Conservation (phyloP, 352 stramenopile genomes). For the Pythium insidiosum region DNA sequence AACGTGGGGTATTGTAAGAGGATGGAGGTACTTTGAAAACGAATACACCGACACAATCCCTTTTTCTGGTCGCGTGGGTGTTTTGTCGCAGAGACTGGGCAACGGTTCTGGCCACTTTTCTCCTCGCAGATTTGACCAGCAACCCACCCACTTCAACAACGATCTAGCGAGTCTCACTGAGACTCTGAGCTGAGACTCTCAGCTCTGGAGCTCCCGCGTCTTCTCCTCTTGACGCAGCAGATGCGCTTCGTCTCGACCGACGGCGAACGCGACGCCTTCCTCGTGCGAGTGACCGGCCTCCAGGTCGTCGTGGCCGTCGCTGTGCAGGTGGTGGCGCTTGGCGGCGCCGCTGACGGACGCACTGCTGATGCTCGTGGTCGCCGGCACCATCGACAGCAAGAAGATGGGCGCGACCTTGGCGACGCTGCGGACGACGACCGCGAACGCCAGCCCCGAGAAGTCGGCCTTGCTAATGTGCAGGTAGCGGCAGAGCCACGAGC, state of each 20-base stretch:
- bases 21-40: too few relatives aligned
- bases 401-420: constrained; percentile 64
- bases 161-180: constrained; percentile 4
- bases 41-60: too few relatives aligned
- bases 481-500: constrained; percentile 71
- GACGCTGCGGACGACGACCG: constrained; percentile 45
- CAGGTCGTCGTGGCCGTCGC: constrained; percentile 16
- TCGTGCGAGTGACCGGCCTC: constrained; percentile 20
- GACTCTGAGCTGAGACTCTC: too few relatives aligned
- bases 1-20: too few relatives aligned
- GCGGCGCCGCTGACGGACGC: constrained; percentile 14
- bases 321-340: constrained; percentile 4
- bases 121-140: too few relatives aligned
- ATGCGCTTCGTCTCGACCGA: constrained; percentile 9
- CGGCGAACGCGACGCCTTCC: constrained; percentile 9
- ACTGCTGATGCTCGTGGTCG: constrained; percentile 59
- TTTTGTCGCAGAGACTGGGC: too few relatives aligned
- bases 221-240: constrained; percentile 17
- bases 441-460: constrained; percentile 47
- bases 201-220: constrained; percentile 26
- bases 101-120: too few relatives aligned
- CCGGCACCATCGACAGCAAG: constrained; percentile 69
- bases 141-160: too few relatives aligned
- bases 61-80: too few relatives aligned
- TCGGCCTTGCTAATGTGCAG: constrained; percentile 69